These are phyloP conservation scores for Phytopythium boreale DNA, from an alignment of 352 stramenopile genomes.

Conservation along the genomic window DNA sequence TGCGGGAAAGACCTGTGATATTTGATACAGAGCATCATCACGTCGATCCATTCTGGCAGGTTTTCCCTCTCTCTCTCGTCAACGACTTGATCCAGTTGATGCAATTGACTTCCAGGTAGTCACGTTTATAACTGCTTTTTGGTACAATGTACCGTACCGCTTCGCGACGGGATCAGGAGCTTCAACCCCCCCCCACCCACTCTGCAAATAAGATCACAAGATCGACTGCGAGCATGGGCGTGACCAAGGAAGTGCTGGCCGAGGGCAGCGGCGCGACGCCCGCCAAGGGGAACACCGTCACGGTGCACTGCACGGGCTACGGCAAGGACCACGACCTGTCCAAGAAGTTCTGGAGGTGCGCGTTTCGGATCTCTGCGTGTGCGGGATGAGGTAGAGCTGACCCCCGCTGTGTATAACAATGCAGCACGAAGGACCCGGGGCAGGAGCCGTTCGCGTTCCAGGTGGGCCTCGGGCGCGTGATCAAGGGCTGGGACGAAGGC, in stretches of 20 bases:
- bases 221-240: constrained; percentile 34
- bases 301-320: constrained; percentile 82
- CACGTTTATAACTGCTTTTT: neutral
- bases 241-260: constrained; percentile 60
- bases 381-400: too few species aligned
- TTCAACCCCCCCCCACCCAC: too few species aligned
- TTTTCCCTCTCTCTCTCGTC: neutral
- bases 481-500: constrained; percentile 95
- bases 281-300: constrained; percentile 60
- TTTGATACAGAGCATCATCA: neutral
- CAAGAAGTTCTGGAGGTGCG: constrained; percentile 92
- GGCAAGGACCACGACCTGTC: constrained; percentile 64
- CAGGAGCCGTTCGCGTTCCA: constrained; percentile 93
- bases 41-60: neutral
- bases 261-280: constrained; percentile 55
- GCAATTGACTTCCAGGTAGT: neutral
- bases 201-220: constrained; percentile 3
- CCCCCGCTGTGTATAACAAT: too few species aligned
- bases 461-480: constrained; percentile 92
- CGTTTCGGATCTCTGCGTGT: too few species aligned
- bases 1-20: neutral
- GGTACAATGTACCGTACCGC: neutral
- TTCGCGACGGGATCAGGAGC: too few species aligned
- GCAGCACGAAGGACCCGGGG: constrained; percentile 91
- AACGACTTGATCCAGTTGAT: neutral